Evolutionary conservation across 768 basidiomycete species (phyloP).

Genomic region (Pleurotus pulmonarius): DNA sequence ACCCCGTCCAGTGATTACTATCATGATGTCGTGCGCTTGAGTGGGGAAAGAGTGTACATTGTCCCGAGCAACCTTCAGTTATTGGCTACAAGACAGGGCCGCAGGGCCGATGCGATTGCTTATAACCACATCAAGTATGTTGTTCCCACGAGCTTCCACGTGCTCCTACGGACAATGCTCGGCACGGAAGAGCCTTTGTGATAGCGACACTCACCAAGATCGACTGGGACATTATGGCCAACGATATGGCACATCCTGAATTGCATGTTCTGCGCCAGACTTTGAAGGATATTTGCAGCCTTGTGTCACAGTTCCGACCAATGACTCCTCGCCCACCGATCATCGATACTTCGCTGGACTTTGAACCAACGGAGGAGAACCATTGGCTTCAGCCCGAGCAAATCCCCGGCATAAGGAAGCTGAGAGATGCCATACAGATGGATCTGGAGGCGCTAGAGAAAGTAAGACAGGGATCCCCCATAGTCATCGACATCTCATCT

Average conservation of each 20-base stretch:
- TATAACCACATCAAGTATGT: too few relatives aligned
- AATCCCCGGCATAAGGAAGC: conserved; percentile 42
- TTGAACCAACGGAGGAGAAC: conserved; percentile 31
- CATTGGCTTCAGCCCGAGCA: conserved; percentile 39
- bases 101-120: too few relatives aligned
- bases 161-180: too few relatives aligned
- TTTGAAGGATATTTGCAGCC: conserved; percentile 30
- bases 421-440: conserved; percentile 40
- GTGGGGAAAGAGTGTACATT: too few relatives aligned
- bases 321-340: conserved; percentile 35
- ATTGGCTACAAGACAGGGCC: too few relatives aligned
- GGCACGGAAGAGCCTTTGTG: too few relatives aligned
- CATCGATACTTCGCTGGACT: conserved; percentile 39
- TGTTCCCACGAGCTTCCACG: too few relatives aligned
- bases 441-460: conserved; percentile 43
- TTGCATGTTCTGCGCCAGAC: conserved; percentile 24
- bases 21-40: too few relatives aligned
- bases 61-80: too few relatives aligned
- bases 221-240: too few relatives aligned
- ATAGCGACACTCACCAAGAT: too few relatives aligned
- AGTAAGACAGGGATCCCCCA: conserved; percentile 21
- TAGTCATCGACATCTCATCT: conserved; percentile 10
- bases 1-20: too few relatives aligned
- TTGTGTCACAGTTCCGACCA: conserved; percentile 36
- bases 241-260: conserved; percentile 23